Percentiles rank a stretch among this genome's conserved stretches.
Conservation (phyloP, 2,329 filamentous ascomycete species). For the Didymella keratinophila region DNA sequence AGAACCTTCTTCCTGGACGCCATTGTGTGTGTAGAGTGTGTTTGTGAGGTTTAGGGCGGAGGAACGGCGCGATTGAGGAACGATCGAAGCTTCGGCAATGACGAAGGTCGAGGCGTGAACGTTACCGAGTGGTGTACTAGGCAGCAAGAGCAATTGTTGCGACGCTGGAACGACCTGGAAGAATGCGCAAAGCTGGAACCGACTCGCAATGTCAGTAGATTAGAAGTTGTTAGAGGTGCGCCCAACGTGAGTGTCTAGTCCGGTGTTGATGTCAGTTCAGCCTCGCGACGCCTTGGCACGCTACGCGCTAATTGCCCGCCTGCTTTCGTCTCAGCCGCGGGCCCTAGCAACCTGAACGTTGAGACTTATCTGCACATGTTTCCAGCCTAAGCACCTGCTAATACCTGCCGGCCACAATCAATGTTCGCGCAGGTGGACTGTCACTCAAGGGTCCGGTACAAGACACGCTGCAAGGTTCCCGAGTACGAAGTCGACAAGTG, state of each 20-base stretch:
- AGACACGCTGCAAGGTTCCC: too few relatives aligned
- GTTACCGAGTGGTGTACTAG: slow-evolving; percentile 2
- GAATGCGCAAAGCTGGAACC: slow-evolving; percentile 2
- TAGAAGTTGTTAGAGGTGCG: slow-evolving; percentile 2
- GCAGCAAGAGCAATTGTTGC: not conserved
- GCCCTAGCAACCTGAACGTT: not conserved
- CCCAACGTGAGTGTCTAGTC: slow-evolving; percentile 9
- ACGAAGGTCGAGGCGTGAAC: slow-evolving; percentile 14
- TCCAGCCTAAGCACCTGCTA: too few relatives aligned
- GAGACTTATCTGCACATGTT: not conserved
- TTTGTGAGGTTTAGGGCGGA: slow-evolving; percentile 14
- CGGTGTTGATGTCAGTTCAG: slow-evolving; percentile 22
- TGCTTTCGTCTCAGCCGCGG: slow-evolving; percentile 1
- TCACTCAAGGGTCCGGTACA: too few relatives aligned
- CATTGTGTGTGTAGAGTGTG: slow-evolving; percentile 33
- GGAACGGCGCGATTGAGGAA: slow-evolving; percentile 5
- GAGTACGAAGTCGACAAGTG: too few relatives aligned
- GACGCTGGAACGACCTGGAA: not conserved
- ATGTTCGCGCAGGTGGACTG: too few relatives aligned
- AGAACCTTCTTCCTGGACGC: slow-evolving; percentile 78
- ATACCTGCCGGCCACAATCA: too few relatives aligned
- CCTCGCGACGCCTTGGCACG: slow-evolving; percentile 13
- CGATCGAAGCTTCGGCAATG: slow-evolving; percentile 15
- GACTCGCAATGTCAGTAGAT: slow-evolving; percentile 1
- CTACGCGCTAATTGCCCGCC: slow-evolving; percentile 4